Evolutionary conservation across 768 basidiomycete genomes (phyloP).

Genomic region (Auricularia sp.): DNA sequence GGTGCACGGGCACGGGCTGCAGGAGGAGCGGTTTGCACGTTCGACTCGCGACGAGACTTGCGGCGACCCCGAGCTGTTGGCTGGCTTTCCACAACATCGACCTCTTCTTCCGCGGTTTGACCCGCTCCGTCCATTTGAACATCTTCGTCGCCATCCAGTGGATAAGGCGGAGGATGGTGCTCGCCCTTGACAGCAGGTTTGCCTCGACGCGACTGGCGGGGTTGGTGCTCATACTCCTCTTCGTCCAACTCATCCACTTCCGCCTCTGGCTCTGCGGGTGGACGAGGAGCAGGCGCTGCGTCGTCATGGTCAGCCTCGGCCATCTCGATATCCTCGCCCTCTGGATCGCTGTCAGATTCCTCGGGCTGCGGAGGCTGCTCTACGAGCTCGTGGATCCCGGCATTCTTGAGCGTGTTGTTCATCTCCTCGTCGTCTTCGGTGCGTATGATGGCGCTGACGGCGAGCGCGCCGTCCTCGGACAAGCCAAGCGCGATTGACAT

Average conservation of each 20-base stretch:
- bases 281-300: no score
- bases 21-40: not conserved
- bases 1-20: not conserved
- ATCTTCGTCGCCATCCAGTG: no score
- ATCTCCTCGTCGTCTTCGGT: not conserved
- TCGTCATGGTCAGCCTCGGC: no score
- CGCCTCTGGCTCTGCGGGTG: no score
- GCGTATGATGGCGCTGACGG: not conserved
- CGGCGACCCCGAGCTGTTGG: not conserved
- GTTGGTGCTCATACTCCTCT: no score
- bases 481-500: not conserved
- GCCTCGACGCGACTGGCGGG: no score
- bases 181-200: no score
- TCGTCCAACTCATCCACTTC: no score
- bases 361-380: not conserved
- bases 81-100: not conserved
- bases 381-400: not conserved
- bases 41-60: not conserved
- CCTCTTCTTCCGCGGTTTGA: no score
- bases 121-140: not conserved
- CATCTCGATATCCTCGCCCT: no score
- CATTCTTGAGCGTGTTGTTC: not conserved
- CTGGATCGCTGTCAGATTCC: not conserved
- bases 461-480: not conserved
- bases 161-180: no score